Conservation (phyloP, 2,329 filamentous ascomycete species). For the Botryotinia convoluta region DNA sequence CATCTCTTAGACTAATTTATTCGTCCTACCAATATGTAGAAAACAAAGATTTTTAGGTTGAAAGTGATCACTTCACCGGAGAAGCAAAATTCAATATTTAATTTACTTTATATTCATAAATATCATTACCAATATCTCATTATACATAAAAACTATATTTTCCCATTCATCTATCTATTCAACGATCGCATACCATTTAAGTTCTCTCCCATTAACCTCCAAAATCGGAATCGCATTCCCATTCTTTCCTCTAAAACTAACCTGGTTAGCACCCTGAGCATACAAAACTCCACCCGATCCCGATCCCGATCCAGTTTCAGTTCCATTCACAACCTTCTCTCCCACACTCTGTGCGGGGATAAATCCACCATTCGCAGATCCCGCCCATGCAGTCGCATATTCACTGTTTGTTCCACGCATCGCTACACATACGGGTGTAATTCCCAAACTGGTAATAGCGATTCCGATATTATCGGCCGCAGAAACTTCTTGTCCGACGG, state of each 20-base stretch:
- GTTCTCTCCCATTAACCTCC: neutral
- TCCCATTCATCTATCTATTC: neutral
- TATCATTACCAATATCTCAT: neutral
- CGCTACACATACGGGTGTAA: slow-evolving; percentile 26
- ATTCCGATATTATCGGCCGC: slow-evolving; percentile 28
- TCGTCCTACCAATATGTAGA: neutral
- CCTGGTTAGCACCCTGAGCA: slow-evolving; percentile 24
- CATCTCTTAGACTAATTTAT: neutral
- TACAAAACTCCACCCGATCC: slow-evolving; percentile 25
- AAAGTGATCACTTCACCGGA: neutral
- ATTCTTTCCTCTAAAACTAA: slow-evolving; percentile 1
- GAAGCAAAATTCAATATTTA: neutral
- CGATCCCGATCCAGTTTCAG: neutral
- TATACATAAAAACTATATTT: neutral
- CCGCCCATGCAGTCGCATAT: slow-evolving; percentile 4
- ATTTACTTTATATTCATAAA: neutral
- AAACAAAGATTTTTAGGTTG: neutral
- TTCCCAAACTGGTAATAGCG: slow-evolving; percentile 24
- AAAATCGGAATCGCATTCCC: neutral
- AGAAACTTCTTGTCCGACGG: slow-evolving; percentile 19
- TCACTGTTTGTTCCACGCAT: neutral
- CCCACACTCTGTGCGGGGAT: slow-evolving; percentile 2
- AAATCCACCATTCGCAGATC: neutral
- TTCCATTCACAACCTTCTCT: neutral
- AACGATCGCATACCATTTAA: slow-evolving; percentile 10